These are phyloP conservation scores for Fusarium ambrosium DNA, from an alignment of 2,329 filamentous ascomycete species.

Conservation along the genomic window DNA sequence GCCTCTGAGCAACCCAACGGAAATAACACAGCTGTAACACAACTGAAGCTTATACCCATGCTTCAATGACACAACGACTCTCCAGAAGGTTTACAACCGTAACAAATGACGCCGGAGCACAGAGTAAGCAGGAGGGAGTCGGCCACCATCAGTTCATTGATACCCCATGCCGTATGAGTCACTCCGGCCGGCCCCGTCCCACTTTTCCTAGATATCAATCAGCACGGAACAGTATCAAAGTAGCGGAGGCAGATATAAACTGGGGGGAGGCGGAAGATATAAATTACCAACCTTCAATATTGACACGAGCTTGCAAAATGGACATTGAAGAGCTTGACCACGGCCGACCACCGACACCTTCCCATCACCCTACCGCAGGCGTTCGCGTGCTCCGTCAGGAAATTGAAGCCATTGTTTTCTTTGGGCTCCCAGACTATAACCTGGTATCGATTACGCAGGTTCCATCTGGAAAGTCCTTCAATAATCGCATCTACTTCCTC, in stretches of 20 bases:
- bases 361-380: neutral
- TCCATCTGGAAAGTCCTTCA: neutral
- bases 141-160: neutral
- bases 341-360: neutral
- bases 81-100: no score
- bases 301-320: neutral
- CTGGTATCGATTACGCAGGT: neutral
- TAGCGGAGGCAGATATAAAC: neutral
- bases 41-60: no score
- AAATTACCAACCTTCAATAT: neutral
- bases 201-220: neutral
- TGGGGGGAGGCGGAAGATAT: neutral
- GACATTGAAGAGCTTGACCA: neutral
- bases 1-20: no score
- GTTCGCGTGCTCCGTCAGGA: neutral
- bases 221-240: neutral
- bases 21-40: no score
- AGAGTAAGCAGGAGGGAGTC: neutral
- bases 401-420: neutral
- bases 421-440: neutral
- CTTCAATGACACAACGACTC: no score
- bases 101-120: no score
- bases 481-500: neutral
- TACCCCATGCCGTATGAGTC: neutral
- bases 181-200: neutral